Evolutionary conservation across 768 basidiomycete genomes (phyloP).

Genomic region (Daedalea quercina): DNA sequence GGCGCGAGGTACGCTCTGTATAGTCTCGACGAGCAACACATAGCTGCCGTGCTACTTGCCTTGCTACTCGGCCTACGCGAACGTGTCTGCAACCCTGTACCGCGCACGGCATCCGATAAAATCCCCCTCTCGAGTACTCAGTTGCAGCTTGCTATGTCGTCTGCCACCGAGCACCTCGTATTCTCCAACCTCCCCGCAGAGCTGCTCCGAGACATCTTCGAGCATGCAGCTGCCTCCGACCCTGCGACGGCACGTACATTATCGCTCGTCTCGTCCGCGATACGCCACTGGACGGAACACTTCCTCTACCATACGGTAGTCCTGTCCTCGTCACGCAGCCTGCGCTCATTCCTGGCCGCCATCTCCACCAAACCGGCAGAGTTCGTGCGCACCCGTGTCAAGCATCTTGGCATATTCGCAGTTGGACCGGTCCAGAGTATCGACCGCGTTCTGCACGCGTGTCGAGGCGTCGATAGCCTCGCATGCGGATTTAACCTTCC

Average conservation of each 20-base stretch:
- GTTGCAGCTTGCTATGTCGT: background rate
- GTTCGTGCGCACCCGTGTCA: slow-evolving; percentile 20
- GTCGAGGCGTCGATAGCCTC: slow-evolving; percentile 26
- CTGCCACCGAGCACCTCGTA: slow-evolving; percentile 7
- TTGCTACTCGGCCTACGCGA: background rate
- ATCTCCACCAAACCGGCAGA: slow-evolving; percentile 20
- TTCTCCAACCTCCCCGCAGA: slow-evolving; percentile 27
- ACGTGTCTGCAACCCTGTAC: background rate
- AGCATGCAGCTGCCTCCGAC: slow-evolving; percentile 26
- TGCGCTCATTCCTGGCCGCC: slow-evolving; percentile 24
- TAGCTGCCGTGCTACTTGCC: background rate
- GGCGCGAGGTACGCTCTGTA: background rate
- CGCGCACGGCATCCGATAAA: background rate
- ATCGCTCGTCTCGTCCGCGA: slow-evolving; percentile 29
- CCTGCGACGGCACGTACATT: slow-evolving; percentile 24
- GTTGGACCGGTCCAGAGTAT: slow-evolving; percentile 28
- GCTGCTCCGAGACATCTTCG: slow-evolving; percentile 29
- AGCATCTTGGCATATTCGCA: slow-evolving; percentile 30
- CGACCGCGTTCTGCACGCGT: slow-evolving; percentile 24
- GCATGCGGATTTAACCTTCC: slow-evolving; percentile 31
- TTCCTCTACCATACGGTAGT: slow-evolving; percentile 32
- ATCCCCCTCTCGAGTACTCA: background rate
- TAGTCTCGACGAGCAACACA: background rate
- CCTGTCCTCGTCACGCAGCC: slow-evolving; percentile 24
- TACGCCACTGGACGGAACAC: slow-evolving; percentile 27